Evolutionary conservation across 805 yeast species (phyloP).

Genomic region (Monosporozyma siamensis): DNA sequence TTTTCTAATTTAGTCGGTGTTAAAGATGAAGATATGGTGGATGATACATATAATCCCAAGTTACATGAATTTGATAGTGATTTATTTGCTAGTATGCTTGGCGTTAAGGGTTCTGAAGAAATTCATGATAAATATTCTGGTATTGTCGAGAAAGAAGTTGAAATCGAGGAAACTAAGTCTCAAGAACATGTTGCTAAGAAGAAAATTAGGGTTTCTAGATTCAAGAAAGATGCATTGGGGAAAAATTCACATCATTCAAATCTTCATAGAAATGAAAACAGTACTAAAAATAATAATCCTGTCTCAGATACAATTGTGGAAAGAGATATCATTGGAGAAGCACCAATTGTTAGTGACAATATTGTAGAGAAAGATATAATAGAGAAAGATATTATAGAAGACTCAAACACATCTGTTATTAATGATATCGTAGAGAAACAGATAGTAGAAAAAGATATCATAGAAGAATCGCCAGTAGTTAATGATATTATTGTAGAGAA

Average conservation of each 20-base stretch:
- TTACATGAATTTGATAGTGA: slow-evolving; percentile 26
- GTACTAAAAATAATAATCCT: not conserved
- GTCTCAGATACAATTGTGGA: slow-evolving; percentile 4
- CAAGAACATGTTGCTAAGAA: slow-evolving; percentile 4
- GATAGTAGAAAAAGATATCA: slow-evolving; percentile 4
- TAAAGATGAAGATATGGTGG: slow-evolving; percentile 6
- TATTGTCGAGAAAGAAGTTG: slow-evolving; percentile 5
- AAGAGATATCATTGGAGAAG: not conserved
- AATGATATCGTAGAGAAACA: slow-evolving; percentile 7
- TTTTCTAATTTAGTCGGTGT: slow-evolving; percentile 2
- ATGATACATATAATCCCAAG: slow-evolving; percentile 11
- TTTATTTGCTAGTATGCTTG: slow-evolving; percentile 25
- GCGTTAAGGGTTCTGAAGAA: slow-evolving; percentile 26
- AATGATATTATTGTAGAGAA: not conserved
- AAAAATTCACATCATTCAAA: not conserved
- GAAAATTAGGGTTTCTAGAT: slow-evolving; percentile 24
- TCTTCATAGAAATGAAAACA: not conserved
- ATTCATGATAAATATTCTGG: slow-evolving; percentile 22
- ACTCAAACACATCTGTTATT: not conserved
- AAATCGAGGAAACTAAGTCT: slow-evolving; percentile 9
- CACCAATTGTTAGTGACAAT: not conserved
- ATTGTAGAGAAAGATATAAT: slow-evolving; percentile 5
- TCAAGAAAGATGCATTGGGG: slow-evolving; percentile 16
- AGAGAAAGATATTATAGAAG: slow-evolving; percentile 5
- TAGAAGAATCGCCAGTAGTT: not conserved